Percentiles rank a stretch among this genome's conserved stretches.
These are phyloP conservation scores for Apiospora sp. DNA, from an alignment of 2,329 filamentous ascomycete genomes.

Conservation along the genomic window DNA sequence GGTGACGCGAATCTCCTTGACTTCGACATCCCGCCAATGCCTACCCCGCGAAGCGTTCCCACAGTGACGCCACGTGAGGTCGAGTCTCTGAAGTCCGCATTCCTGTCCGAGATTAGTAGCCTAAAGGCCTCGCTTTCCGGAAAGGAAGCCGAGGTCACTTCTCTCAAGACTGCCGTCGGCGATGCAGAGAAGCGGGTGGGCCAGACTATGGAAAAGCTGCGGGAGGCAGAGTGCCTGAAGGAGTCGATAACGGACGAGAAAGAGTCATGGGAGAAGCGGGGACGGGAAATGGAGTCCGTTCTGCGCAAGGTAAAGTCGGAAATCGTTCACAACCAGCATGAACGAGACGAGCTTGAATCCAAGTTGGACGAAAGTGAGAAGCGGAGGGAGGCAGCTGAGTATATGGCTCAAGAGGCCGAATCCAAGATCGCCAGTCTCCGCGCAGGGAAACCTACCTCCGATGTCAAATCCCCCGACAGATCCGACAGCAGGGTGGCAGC, in stretches of 20 bases:
- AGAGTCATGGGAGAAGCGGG: slow-evolving; percentile 83
- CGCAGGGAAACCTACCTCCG: slow-evolving; percentile 61
- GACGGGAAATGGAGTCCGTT: slow-evolving; percentile 84
- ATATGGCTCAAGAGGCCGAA: slow-evolving; percentile 78
- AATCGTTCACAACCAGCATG: slow-evolving; percentile 78
- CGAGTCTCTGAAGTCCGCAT: slow-evolving; percentile 89
- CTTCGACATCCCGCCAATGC: slow-evolving; percentile 92
- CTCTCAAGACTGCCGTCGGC: slow-evolving; percentile 83
- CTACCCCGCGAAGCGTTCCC: slow-evolving; percentile 90
- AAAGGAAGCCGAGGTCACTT: slow-evolving; percentile 89
- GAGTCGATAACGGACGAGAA: slow-evolving; percentile 80
- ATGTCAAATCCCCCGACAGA: slow-evolving; percentile 51
- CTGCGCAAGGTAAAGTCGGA: slow-evolving; percentile 83
- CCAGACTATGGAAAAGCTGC: slow-evolving; percentile 81
- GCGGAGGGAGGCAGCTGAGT: slow-evolving; percentile 76
- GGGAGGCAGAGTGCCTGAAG: slow-evolving; percentile 75
- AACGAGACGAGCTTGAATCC: slow-evolving; percentile 79
- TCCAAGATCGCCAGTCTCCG: slow-evolving; percentile 79
- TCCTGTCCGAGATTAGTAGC: slow-evolving; percentile 93
- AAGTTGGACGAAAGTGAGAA: slow-evolving; percentile 82
- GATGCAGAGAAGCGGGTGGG: slow-evolving; percentile 94
- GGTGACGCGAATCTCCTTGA: slow-evolving; percentile 78
- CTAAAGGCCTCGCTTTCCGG: slow-evolving; percentile 90
- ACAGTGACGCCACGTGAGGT: slow-evolving; percentile 91
- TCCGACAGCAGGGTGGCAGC: slow-evolving; percentile 46